Conservation (phyloP, 2,329 filamentous ascomycete species). For the Arthrobotrys entomopaga region DNA sequence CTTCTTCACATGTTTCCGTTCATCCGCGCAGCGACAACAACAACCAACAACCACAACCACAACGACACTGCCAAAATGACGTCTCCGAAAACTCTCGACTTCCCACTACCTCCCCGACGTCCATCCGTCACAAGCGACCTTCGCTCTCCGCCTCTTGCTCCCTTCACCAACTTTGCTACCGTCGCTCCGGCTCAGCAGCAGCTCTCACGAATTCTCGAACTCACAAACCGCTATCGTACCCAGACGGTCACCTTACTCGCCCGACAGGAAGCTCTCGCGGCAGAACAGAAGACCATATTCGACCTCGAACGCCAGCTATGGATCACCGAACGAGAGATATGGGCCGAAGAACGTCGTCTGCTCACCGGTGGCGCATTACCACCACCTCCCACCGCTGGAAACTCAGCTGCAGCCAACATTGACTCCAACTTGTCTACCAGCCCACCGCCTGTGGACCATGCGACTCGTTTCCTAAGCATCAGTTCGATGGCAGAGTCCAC, state of each 20-base stretch:
- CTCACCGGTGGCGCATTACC: constrained; percentile 25
- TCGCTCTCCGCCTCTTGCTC: constrained; percentile 33
- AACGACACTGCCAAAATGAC: constrained; percentile 28
- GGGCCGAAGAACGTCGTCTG: constrained; percentile 50
- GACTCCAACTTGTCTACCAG: not conserved
- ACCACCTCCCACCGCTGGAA: not conserved
- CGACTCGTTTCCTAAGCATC: constrained; percentile 48
- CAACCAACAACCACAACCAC: not conserved
- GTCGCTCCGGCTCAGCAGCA: constrained; percentile 40
- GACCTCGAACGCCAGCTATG: constrained; percentile 54
- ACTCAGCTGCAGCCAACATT: not conserved
- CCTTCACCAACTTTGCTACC: constrained; percentile 7
- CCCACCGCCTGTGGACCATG: constrained; percentile 27
- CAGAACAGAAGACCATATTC: constrained; percentile 49
- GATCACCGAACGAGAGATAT: constrained; percentile 51
- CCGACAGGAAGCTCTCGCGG: constrained; percentile 41
- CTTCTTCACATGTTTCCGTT: constrained; percentile 23
- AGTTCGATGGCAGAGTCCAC: constrained; percentile 50
- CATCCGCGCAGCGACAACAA: not conserved
- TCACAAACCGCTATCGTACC: constrained; percentile 51
- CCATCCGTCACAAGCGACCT: constrained; percentile 36
- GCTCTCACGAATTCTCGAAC: constrained; percentile 49
- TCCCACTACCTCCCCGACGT: constrained; percentile 47
- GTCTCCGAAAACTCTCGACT: constrained; percentile 50
- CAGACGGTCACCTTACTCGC: constrained; percentile 47